Base-by-base conservation (phyloP, 768 basidiomycete species). In the Hydnum rufescens region DNA sequence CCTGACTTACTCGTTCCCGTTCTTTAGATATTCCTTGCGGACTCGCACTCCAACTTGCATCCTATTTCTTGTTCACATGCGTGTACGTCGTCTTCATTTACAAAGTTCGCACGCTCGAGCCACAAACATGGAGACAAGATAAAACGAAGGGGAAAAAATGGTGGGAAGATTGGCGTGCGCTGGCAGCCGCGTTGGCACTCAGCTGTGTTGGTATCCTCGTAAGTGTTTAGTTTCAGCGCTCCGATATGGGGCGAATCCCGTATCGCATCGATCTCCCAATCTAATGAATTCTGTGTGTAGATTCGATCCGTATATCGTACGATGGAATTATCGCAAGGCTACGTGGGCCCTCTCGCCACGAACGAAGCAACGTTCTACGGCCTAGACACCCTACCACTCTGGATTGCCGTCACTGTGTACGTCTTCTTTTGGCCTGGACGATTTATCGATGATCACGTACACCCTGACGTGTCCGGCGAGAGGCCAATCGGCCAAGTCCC, bases 201-300 rank as follows among this genome's bases (percentile, higher is more conserved):
- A 80, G 77, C 59, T 79, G 75, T 54, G 56, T 75, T 25, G 76
- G 79, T 5, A 76, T 83, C 55, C 60, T 81, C 53, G 79, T 82
- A 53, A 46, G 74, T 67, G 25, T 5, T 42, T 28, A 5, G 42
- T 44, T 26, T n/a, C n/a, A n/a, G n/a, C n/a, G n/a, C n/a, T n/a
- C n/a, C n/a, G 32, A 16, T 34, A 2, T 44, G 8, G 5, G 28
- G 13, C 46, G 29, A 53, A 4, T 30, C 49, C 32, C 39, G 8
- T 3, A 34, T 43, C 26, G 22, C 54, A 28, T 8, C 43, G 53
- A 5, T 54, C n/a, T 19, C 23, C 26, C 25, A 16, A 5, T 23
- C 23, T 31, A 23, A 19, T 46, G 18, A 5, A n/a, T 13, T 47
- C 4, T 4, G n/a, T 26, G 5, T 53, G 16, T 19, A 55, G 54